Evolutionary conservation across 2,329 filamentous ascomycete species (phyloP), one percentile per base, ranked within the genome.

Genomic region (Aspergillus cejpii): DNA sequence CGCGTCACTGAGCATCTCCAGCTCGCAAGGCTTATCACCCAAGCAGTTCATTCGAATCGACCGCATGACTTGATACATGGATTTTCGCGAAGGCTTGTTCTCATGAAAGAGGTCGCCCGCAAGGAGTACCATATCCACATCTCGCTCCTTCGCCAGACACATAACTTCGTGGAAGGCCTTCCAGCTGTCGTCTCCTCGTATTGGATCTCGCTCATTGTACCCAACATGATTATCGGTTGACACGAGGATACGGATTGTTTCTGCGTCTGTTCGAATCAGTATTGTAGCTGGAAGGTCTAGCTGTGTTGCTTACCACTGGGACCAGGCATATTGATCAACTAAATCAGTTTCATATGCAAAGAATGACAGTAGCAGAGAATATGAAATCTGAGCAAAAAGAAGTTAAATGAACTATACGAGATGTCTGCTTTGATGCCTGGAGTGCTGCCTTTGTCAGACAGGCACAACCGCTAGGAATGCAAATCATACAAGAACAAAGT

Each of bases 221-320:
- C 92, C 92, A 49, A 98, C 92, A 84, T 98, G 92, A 57, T 94
- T 97, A 66, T 98, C 92, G 12, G 91, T 97, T 29, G 92, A 84
- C 48, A 98, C 78, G 28, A 98, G 81, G 54, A 98, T 92, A 53
- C 88, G 87, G 61, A 98, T 96, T 0, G 88, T 94, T 70, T 98
- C 88, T 56, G 85, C 68, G 41, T 72, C 77, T 76, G 53, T 37
- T 11, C 6, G 5, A 19, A 23, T 55, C 41, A 51, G 45, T 8
- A 27, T 39, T 20, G 39, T 34, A 37, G 33, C 38, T 20, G 19
- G 14, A 8, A 41, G 37, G 21, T n/a, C 28, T 12, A 33, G 1
- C n/a, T 7, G n/a, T 14, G 6, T 20, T 36, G 27, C 52, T 56
- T 48, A 66, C 63, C 59, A 49, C 57, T 58, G 37, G 54, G 46